Percentiles rank a stretch among this genome's conserved stretches.
These are phyloP conservation scores for Loxodes magnus DNA, from an alignment of 73 alveolate species.

Conservation along the genomic window DNA sequence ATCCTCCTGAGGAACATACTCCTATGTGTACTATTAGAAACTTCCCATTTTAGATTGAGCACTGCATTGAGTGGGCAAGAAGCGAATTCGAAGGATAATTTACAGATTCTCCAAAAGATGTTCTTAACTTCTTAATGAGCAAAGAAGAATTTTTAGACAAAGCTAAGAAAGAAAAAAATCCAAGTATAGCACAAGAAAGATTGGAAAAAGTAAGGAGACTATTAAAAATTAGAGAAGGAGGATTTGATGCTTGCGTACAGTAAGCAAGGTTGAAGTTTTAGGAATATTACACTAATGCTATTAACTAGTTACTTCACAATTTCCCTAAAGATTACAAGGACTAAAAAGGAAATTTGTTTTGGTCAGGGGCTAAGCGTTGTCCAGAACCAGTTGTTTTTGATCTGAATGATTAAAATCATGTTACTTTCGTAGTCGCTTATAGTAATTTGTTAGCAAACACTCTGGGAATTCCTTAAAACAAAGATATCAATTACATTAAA, in stretches of 20 bases:
- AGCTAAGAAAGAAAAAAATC: neutral
- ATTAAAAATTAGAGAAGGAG: slow-evolving; percentile 25
- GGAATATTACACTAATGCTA: slow-evolving; percentile 61
- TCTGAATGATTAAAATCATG: slow-evolving; percentile 48
- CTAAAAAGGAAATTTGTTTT: slow-evolving; percentile 71
- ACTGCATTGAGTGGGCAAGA: slow-evolving; percentile 99
- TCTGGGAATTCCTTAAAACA: slow-evolving; percentile 40
- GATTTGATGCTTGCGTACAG: slow-evolving; percentile 25
- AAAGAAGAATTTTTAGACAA: neutral
- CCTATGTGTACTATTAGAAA: slow-evolving; percentile 98
- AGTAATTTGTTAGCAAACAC: slow-evolving; percentile 52
- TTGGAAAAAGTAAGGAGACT: slow-evolving; percentile 36
- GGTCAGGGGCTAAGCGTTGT: slow-evolving; percentile 98
- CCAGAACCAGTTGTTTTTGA: slow-evolving; percentile 83
- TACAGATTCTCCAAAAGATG: slow-evolving; percentile 77
- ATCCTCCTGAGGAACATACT: slow-evolving; percentile 95
- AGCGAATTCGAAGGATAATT: slow-evolving; percentile 88
- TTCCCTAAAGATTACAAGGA: slow-evolving; percentile 95
- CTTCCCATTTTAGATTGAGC: slow-evolving; percentile 98
- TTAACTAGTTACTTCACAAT: slow-evolving; percentile 66
- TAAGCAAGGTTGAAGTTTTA: slow-evolving; percentile 17
- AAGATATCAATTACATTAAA: slow-evolving; percentile 21
- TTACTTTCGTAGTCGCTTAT: slow-evolving; percentile 21
- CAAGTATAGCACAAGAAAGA: slow-evolving; percentile 32
- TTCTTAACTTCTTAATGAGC: slow-evolving; percentile 2